Conservation (phyloP, 495 filamentous ascomycete species). For the Penicillium alfredii region DNA sequence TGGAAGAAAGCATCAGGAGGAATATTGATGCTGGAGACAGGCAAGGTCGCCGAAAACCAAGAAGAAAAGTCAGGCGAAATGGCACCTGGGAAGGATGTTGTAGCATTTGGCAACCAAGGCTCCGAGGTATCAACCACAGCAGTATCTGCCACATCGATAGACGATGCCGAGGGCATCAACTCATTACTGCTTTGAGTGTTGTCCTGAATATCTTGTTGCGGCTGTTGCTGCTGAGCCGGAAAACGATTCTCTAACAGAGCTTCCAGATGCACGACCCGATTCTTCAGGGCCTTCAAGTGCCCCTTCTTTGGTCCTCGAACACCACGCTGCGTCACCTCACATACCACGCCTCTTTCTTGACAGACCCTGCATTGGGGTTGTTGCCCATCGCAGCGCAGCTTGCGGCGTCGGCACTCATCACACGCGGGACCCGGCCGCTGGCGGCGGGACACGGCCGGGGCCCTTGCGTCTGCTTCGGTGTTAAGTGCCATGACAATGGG, state of each 20-base stretch:
- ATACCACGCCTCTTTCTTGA: constrained; percentile 41
- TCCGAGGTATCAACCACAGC: background rate
- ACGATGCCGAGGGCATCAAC: background rate
- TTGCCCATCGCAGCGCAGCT: constrained; percentile 46
- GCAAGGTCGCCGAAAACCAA: no score
- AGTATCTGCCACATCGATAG: background rate
- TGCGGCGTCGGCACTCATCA: constrained; percentile 40
- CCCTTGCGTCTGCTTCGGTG: background rate
- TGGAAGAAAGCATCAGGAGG: constrained; percentile 1
- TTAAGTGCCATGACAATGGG: background rate
- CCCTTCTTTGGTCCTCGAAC: constrained; percentile 50
- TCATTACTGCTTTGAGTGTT: constrained; percentile 1
- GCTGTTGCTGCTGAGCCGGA: background rate
- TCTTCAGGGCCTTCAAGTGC: constrained; percentile 41
- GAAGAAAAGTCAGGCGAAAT: background rate
- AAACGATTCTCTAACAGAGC: constrained; percentile 2
- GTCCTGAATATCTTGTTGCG: background rate
- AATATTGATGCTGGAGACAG: background rate
- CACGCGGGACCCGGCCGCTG: constrained; percentile 26
- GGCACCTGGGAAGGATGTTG: no score
- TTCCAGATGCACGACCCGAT: constrained; percentile 3
- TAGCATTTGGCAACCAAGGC: background rate
- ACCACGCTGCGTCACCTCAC: constrained; percentile 40
- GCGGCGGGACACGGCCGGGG: constrained; percentile 4
- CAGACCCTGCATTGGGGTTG: constrained; percentile 47